phyloP scores from a whole-genome alignment of 345 rosid genomes.

The Aquilaria yunnanensis region DNA sequence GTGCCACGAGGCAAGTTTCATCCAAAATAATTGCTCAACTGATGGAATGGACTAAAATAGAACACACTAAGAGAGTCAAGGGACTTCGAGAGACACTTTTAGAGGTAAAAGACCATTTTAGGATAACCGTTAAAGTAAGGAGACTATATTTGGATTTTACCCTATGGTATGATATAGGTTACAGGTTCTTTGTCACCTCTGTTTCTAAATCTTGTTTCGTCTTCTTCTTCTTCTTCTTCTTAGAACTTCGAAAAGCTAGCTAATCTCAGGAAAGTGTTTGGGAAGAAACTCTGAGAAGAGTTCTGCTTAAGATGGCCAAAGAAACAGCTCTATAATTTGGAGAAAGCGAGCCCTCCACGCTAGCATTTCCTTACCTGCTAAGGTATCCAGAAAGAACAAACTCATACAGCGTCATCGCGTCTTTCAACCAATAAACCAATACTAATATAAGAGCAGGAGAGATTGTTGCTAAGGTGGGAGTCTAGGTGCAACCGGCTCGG shows the following conservation, averaged over 20 bases:
- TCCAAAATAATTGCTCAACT: too few species aligned
- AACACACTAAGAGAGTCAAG: too few species aligned
- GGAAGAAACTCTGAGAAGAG: constrained; percentile 75
- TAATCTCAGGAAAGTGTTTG: constrained; percentile 53
- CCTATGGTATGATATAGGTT: too few species aligned
- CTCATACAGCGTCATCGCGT: too few species aligned
- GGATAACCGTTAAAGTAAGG: too few species aligned
- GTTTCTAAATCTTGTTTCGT: not conserved
- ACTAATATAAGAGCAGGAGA: constrained; percentile 39
- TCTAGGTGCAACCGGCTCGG: too few species aligned
- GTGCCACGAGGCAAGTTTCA: too few species aligned
- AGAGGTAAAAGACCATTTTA: too few species aligned
- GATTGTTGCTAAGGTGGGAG: constrained; percentile 41
- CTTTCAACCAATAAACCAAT: constrained; percentile 2
- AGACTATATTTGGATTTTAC: too few species aligned
- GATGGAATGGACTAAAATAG: too few species aligned
- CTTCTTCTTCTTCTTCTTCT: not conserved
- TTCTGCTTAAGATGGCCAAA: constrained; percentile 47
- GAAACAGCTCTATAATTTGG: constrained; percentile 54
- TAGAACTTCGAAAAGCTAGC: constrained; percentile 50
- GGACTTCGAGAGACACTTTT: too few species aligned
- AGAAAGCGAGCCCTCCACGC: constrained; percentile 36
- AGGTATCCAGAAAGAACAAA: constrained; percentile 23
- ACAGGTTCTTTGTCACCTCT: not conserved
- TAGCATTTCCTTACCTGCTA: constrained; percentile 39